Base-by-base conservation (phyloP, 306 rosid genomes). In the Betula pendula region DNA sequence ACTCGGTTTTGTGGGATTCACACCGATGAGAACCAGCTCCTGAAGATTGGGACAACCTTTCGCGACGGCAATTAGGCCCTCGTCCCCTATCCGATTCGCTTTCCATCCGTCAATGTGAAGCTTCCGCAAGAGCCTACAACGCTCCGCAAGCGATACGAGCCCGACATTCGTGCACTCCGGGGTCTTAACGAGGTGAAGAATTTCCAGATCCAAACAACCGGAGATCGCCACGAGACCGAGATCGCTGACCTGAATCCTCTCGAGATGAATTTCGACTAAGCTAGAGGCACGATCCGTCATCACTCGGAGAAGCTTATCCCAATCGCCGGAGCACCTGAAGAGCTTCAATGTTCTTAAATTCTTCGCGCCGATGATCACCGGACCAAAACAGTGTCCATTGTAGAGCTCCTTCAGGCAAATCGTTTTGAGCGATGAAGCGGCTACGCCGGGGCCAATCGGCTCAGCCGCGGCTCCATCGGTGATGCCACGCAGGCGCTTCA, bases 61-160 rank as follows among this genome's bases (percentile, higher is more conserved):
- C 1, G 99, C 96, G 70, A 96, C 90, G 0, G 92, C 89, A 20
- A 91, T 78, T 80, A 96, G 87, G 20, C 99, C 98, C 27, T 86
- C 94, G 35, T 96, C 99, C 0, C 99, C 98, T 6, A 96, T 92
- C 6, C 98, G 81, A 74, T 96, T 96, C 0, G 98, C 90, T 75
- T 93, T 96, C 97, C 96, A 96, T 19, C 99, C 99, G 70, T 96
- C 99, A 43, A 96, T 86, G 76, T 96, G 97, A 56, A 96, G 98
- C 90, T 96, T 96, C 84, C 99, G 74, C 47, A 96, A 68, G 10
- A 88, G 91, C 84, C 84, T 93, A 72, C 99, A 96, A 8, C 97
- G 80, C 12, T 93, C 98, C 0, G 97, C 93, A 15, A 96, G 58
- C 1, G 96, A 86, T 6, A 77, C 82, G 20, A 96, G 84, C 6